Percentiles rank a stretch among this genome's conserved stretches.
Evolutionary conservation across 2,329 filamentous ascomycete species (phyloP).

Genomic region (Mariannaea sp.): DNA sequence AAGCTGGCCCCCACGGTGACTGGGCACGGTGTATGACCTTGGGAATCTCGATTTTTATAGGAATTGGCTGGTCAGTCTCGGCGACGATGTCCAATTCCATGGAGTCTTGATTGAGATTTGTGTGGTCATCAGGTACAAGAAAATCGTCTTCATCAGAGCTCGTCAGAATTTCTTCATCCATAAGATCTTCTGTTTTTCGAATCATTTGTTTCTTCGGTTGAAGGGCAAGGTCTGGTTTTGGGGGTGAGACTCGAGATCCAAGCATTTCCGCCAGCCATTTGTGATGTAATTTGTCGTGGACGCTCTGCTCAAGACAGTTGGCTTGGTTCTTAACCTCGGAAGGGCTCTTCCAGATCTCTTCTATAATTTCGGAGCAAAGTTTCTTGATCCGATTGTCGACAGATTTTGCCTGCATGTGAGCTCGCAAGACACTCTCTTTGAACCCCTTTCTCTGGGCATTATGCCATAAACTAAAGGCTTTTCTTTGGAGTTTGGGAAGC

Average conservation of each 20-base stretch:
- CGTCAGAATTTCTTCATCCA: slow-evolving; percentile 56
- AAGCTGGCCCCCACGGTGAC: slow-evolving; percentile 18
- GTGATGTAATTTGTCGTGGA: slow-evolving; percentile 63
- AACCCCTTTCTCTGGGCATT: slow-evolving; percentile 52
- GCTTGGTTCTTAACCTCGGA: slow-evolving; percentile 61
- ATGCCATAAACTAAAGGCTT: slow-evolving; percentile 67
- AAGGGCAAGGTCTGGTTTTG: slow-evolving; percentile 40
- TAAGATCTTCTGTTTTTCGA: slow-evolving; percentile 5
- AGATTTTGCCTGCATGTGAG: slow-evolving; percentile 48
- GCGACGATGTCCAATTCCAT: slow-evolving; percentile 17
- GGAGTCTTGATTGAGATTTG: neutral
- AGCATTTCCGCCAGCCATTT: slow-evolving; percentile 57
- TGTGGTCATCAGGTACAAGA: slow-evolving; percentile 46
- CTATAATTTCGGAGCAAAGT: slow-evolving; percentile 57
- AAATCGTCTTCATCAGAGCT: slow-evolving; percentile 58
- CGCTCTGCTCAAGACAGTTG: slow-evolving; percentile 63
- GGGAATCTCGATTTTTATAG: slow-evolving; percentile 30
- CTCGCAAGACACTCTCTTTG: slow-evolving; percentile 47
- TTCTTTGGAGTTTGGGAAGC: slow-evolving; percentile 58
- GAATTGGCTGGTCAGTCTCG: neutral
- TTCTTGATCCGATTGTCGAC: slow-evolving; percentile 60
- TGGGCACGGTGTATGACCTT: slow-evolving; percentile 41
- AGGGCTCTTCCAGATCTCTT: slow-evolving; percentile 57
- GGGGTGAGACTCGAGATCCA: slow-evolving; percentile 46
- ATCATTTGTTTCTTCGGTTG: slow-evolving; percentile 16